Conservation (phyloP, 2,329 filamentous ascomycete species). For the Alternaria infectoria region DNA sequence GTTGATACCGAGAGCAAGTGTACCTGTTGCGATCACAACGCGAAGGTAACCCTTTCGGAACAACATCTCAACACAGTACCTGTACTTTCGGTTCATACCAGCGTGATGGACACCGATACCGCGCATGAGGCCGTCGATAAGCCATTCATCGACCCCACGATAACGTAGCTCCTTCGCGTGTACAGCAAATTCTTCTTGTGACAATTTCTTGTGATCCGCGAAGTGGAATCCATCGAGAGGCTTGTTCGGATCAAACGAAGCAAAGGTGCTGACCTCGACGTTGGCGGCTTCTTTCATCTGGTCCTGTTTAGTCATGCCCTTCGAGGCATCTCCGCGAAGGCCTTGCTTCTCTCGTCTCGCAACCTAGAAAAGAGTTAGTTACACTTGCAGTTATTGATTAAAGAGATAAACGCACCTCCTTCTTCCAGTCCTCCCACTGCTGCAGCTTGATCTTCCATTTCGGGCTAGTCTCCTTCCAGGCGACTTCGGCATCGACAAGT, state of each 20-base stretch:
- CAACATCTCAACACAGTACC: constrained; percentile 74
- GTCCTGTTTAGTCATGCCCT: constrained; percentile 63
- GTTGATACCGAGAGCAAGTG: constrained; percentile 76
- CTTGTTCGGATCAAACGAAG: constrained; percentile 69
- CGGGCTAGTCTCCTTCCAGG: constrained; percentile 63
- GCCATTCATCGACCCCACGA: constrained; percentile 57
- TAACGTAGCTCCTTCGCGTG: constrained; percentile 60
- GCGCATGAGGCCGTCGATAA: constrained; percentile 67
- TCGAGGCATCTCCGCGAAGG: constrained; percentile 53
- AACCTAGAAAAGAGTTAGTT: constrained; percentile 24
- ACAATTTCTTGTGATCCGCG: constrained; percentile 66
- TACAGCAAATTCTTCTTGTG: constrained; percentile 63
- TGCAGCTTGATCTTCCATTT: constrained; percentile 67
- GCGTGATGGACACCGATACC: constrained; percentile 80
- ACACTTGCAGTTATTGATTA: neutral
- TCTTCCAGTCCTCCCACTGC: constrained; percentile 65
- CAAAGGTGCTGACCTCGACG: constrained; percentile 63
- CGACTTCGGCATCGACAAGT: constrained; percentile 61
- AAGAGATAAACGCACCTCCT: constrained; percentile 26
- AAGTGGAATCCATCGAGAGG: constrained; percentile 71
- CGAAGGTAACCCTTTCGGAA: constrained; percentile 75
- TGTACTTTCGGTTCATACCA: constrained; percentile 79
- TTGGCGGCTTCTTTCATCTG: constrained; percentile 63
- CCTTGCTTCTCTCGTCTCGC: constrained; percentile 53
- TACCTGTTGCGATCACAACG: constrained; percentile 77